Evolutionary conservation across 352 stramenopile species (phyloP).

Genomic region (Elongisporangium anandrum): DNA sequence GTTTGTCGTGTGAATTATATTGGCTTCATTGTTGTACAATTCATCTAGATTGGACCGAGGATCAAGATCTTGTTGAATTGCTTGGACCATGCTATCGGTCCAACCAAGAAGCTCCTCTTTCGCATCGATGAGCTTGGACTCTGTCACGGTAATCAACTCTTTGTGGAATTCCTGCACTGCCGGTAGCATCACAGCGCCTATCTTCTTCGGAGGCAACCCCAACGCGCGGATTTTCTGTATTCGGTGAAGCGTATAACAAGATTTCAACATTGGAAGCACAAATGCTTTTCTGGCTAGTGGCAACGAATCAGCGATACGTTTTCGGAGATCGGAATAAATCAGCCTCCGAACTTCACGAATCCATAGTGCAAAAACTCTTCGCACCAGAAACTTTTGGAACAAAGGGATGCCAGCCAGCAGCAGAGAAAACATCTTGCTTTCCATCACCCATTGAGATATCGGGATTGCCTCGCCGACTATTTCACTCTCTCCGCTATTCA

Average conservation of each 20-base stretch:
- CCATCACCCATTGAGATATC: conserved; percentile 64
- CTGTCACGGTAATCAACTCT: conserved; percentile 21
- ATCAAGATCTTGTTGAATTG: conserved; percentile 30
- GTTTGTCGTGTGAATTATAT: conserved; percentile 40
- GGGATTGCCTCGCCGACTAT: conserved; percentile 48
- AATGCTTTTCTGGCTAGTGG: conserved; percentile 36
- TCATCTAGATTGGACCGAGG: conserved; percentile 44
- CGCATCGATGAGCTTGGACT: conserved; percentile 61
- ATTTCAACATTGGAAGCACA: conserved; percentile 30
- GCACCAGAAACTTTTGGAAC: conserved; percentile 68
- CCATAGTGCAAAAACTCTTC: conserved; percentile 59
- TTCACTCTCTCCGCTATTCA: conserved; percentile 30
- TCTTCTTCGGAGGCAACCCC: conserved; percentile 24
- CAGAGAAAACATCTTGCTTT: conserved; percentile 72
- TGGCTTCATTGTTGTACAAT: conserved; percentile 38
- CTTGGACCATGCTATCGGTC: conserved; percentile 50
- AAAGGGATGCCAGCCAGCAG: conserved; percentile 63
- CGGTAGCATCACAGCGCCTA: conserved; percentile 20
- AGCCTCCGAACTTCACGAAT: conserved; percentile 17
- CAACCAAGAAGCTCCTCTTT: conserved; percentile 49
- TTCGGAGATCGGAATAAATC: conserved; percentile 44
- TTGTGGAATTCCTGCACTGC: conserved; percentile 50
- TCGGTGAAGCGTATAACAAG: conserved; percentile 23
- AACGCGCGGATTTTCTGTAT: conserved; percentile 43
- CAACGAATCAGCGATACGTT: conserved; percentile 23